Evolutionary conservation across 2,329 filamentous ascomycete species (phyloP), one percentile per base, ranked within the genome.

Genomic region (Alternaria novae-zelandiae): DNA sequence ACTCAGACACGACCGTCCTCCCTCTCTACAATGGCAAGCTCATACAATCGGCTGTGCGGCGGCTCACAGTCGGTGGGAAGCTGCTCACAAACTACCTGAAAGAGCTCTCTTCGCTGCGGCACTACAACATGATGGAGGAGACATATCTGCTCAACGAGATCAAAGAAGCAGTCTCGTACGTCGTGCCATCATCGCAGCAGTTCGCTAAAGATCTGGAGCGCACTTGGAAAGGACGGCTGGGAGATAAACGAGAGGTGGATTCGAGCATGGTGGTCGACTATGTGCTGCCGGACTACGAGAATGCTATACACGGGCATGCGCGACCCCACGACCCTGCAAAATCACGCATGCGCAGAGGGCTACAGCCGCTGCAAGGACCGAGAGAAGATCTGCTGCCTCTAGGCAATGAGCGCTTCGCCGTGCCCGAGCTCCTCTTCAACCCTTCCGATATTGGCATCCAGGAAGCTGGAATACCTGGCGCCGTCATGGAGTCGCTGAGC

Each of bases 61-160:
- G 96, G 43, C 88, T 99, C 50, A 94, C 97, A 58, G 87, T 98
- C 7, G 96, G 96, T 46, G 96, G 96, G 61, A 98, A 97, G 80
- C 87, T 97, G 55, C 83, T 99, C 65, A 97, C 95, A 21, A 98
- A 98, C 78, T 91, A 97, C 77, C 85, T 99, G 32, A 95, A 96
- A 51, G 92, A 96, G 60, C 86, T 97, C 15, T 89, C 98, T 17
- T 97, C 94, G 1, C 86, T 96, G 13, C 90, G 96, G 7, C 94
- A 97, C 75, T 97, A 96, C 80, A 95, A 97, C 78, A 94, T 99
- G 89, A 89, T 96, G 66, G 94, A 97, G 78, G 96, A 99, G 73
- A 91, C 92, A 1, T 90, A 96, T 78, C 90, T 98, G 54, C 93
- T 97, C 77, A 97, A 97, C 74, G 92, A 97, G 79, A 94, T 98